Evolutionary conservation across 306 rosid species (phyloP).

Genomic region (Quercus robur): DNA sequence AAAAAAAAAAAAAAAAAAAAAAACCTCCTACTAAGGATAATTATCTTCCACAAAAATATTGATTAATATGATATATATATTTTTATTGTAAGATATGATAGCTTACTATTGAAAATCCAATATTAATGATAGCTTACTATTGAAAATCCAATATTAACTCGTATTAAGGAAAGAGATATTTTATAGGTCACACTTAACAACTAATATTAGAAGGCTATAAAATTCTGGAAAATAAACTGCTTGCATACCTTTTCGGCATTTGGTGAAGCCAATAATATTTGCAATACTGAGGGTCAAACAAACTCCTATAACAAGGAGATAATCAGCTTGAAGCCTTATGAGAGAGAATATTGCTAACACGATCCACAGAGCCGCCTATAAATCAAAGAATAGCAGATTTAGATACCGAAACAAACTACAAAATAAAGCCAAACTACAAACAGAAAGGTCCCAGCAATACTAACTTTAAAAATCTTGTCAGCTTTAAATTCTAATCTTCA

Average conservation of each 20-base stretch:
- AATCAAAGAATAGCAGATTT: conserved; percentile 13
- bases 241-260: conserved; percentile 85
- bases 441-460: not conserved
- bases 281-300: conserved; percentile 94
- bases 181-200: not conserved
- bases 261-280: conserved; percentile 92
- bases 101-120: not conserved
- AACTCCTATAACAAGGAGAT: conserved; percentile 92
- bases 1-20: too few relatives aligned
- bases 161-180: not conserved
- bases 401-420: not conserved
- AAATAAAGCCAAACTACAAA: not conserved
- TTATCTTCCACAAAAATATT: not conserved
- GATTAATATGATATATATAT: not conserved
- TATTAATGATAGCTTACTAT: not conserved
- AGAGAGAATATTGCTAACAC: conserved; percentile 87
- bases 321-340: conserved; percentile 96
- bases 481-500: not conserved
- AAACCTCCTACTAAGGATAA: not conserved
- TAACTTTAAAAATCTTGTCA: not conserved
- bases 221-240: conserved; percentile 13
- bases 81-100: not conserved
- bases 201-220: not conserved
- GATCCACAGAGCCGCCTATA: conserved; percentile 76
- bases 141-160: not conserved